Evolutionary conservation across 768 basidiomycete species (phyloP).

Genomic region (Pholiota conissans): DNA sequence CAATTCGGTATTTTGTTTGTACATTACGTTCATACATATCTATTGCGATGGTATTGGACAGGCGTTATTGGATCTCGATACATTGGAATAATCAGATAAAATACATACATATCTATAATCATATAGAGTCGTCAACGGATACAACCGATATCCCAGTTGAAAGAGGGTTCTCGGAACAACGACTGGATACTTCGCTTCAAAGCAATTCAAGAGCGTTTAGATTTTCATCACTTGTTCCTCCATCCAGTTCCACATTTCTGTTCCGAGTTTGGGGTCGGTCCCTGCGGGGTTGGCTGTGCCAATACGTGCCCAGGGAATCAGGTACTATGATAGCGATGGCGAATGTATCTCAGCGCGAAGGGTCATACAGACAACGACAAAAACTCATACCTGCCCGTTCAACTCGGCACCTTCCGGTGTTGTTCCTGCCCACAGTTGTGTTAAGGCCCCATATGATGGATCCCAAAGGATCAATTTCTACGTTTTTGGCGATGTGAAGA

Average conservation of each 20-base stretch:
- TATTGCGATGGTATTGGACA: not conserved
- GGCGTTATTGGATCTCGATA: too few species aligned
- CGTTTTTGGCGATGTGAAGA: not conserved
- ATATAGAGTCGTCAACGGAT: not conserved
- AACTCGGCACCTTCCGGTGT: slow-evolving; percentile 36
- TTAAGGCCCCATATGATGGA: slow-evolving; percentile 43
- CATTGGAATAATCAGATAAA: not conserved
- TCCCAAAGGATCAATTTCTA: slow-evolving; percentile 27
- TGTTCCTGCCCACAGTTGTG: slow-evolving; percentile 53
- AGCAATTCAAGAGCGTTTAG: too few species aligned
- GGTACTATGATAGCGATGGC: slow-evolving; percentile 34
- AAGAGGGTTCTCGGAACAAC: not conserved
- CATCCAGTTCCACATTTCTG: slow-evolving; percentile 40
- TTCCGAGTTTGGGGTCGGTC: slow-evolving; percentile 29
- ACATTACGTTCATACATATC: too few species aligned
- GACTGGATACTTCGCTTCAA: too few species aligned
- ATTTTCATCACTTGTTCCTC: slow-evolving; percentile 38
- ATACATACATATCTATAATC: not conserved
- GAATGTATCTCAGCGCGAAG: not conserved
- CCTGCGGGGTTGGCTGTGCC: slow-evolving; percentile 20
- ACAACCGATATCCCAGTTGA: not conserved
- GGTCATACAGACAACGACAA: not conserved
- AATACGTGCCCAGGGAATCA: slow-evolving; percentile 43
- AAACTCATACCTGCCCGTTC: slow-evolving; percentile 43
- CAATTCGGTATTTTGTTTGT: too few species aligned